Evolutionary conservation across 73 alveolate genomes (phyloP), one percentile per base, ranked within the genome.

Genomic region (Strombidium stylifer): DNA sequence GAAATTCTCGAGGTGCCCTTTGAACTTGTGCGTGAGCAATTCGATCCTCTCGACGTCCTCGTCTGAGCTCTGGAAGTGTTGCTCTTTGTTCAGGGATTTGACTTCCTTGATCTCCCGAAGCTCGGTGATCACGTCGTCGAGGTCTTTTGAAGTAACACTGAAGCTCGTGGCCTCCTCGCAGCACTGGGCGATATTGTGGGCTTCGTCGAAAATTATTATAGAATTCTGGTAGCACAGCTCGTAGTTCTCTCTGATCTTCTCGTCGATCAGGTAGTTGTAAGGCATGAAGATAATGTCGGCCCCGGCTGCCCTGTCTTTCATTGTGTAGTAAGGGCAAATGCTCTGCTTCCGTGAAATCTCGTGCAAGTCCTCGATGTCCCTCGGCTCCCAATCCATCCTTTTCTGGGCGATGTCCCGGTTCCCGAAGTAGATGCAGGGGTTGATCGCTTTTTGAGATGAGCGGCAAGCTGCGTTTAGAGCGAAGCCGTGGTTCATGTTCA

Each of bases 181-280:
- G 50, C 67, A 64, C 50, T 64, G 39, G 5, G 75, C 78, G 12
- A 89, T 75, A 68, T 92, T 92, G 62, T 92, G 98, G 14, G 96
- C 73, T 26, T 92, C 98, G 81, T 92, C 98, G 39, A 92, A 49
- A 0, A 92, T 64, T 40, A 92, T 56, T 10, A 92, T 77, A 26
- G 88, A 64, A 28, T 86, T 79, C 7, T 59, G 45, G 19, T 85
- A 69, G 42, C 66, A 75, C 23, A 89, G 51, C 6, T 75, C 84
- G 73, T 64, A 59, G 32, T 44, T 61, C 51, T 54, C 62, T 25
- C 92, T 58, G 14, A 74, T 80, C 21, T 55, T 24, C 4, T 78
- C 86, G 42, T 86, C 90, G 1, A 86, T 49, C 15, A 86, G 37
- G 58, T 86, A 73, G 64, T 70, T 86, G 72, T 49, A 35, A 24